phyloP scores from a whole-genome alignment of 495 filamentous ascomycete genomes.

The Penicillium macrosclerotiorum region DNA sequence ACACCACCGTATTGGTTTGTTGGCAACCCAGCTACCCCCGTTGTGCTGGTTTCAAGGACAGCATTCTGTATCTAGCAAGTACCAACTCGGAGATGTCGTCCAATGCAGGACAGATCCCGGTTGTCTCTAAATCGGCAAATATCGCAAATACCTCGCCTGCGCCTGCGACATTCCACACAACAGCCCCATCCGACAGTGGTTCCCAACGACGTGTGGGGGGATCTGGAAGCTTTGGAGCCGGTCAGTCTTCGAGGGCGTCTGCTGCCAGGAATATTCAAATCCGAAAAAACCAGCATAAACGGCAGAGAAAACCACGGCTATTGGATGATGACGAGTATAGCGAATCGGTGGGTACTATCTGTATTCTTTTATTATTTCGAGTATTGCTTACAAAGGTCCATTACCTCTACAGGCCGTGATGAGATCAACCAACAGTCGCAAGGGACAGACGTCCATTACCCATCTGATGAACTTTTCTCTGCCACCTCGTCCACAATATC shows the following conservation, averaged over 20 bases:
- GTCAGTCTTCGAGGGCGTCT: conserved; percentile 53
- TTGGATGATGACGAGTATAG: conserved; percentile 80
- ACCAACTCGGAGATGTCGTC: conserved; percentile 47
- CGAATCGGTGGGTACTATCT: conserved; percentile 60
- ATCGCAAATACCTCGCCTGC: conserved; percentile 35
- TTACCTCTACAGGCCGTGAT: conserved; percentile 60
- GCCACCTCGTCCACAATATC: conserved; percentile 69
- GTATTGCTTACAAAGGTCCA: conserved; percentile 18
- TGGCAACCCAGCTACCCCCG: not conserved
- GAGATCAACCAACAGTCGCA: conserved; percentile 77
- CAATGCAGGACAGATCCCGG: conserved; percentile 39
- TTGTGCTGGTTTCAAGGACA: not conserved
- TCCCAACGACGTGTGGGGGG: conserved; percentile 61
- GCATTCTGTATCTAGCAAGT: not conserved
- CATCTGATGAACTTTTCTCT: conserved; percentile 91
- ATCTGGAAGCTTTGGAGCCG: conserved; percentile 62
- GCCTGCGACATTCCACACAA: conserved; percentile 39
- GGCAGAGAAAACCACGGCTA: conserved; percentile 52
- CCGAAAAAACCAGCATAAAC: conserved; percentile 70
- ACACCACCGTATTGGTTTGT: not conserved
- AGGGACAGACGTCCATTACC: conserved; percentile 94
- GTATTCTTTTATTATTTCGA: not conserved
- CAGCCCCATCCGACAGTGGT: conserved; percentile 43
- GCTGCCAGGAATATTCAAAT: conserved; percentile 70
- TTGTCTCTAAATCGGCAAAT: conserved; percentile 47